Evolutionary conservation across 345 rosid species (phyloP).

Genomic region (Kandelia obovata): DNA sequence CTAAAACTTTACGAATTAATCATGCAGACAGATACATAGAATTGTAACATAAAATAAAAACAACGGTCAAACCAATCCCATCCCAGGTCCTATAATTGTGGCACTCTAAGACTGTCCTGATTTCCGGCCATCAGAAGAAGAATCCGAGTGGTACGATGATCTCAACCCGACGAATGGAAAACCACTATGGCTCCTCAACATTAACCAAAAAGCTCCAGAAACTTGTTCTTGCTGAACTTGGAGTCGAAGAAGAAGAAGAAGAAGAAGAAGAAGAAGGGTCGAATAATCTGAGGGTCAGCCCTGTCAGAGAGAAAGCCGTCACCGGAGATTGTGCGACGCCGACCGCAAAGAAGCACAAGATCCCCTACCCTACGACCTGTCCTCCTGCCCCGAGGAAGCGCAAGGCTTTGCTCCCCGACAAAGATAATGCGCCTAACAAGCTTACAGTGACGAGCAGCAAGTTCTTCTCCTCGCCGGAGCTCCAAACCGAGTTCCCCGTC

Average conservation of each 20-base stretch:
- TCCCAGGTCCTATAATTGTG: too few species aligned
- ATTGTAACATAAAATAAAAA: too few species aligned
- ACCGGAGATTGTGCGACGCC: constrained; percentile 42
- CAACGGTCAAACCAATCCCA: too few species aligned
- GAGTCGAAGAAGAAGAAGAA: background rate
- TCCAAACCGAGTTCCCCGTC: background rate
- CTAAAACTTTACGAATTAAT: too few species aligned
- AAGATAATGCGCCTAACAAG: background rate
- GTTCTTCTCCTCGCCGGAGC: constrained; percentile 23
- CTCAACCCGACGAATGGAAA: too few species aligned
- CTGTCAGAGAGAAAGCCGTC: background rate
- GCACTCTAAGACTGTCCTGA: too few species aligned
- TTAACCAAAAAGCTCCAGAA: background rate
- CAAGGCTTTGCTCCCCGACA: constrained; percentile 26
- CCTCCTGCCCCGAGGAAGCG: constrained; percentile 78
- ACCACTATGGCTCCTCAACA: background rate
- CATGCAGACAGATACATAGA: too few species aligned
- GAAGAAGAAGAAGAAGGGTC: background rate
- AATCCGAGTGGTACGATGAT: too few species aligned
- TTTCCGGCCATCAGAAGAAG: too few species aligned
- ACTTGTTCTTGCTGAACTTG: background rate
- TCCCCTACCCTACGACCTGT: constrained; percentile 45
- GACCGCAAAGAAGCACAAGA: constrained; percentile 44
- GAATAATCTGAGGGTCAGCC: background rate
- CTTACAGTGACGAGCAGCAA: constrained; percentile 28